A percentile compares a stretch with the other conserved stretches of the same genome.
phyloP scores from a whole-genome alignment of 352 stramenopile species.

The Thalassiosira allenii region DNA sequence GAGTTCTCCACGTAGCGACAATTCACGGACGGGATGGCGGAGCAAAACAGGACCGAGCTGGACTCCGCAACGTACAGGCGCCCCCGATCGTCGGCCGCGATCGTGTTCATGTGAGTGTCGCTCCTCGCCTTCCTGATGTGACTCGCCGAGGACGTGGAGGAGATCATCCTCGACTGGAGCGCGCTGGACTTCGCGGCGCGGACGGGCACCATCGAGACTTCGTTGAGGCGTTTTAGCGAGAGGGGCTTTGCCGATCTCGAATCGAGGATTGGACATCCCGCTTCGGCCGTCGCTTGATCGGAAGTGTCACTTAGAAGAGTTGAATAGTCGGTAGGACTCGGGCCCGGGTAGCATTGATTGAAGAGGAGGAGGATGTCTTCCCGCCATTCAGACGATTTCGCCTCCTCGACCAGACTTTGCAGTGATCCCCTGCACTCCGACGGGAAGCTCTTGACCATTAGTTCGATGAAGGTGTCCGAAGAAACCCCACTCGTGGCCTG shows the following conservation, averaged over 20 bases:
- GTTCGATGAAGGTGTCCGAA: conserved; percentile 40
- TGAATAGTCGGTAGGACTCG: conserved; percentile 19
- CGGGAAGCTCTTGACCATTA: conserved; percentile 41
- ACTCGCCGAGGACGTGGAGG: conserved; percentile 42
- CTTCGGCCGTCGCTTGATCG: not conserved
- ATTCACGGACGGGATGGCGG: conserved; percentile 61
- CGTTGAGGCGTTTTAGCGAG: conserved; percentile 39
- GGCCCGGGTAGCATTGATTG: conserved; percentile 37
- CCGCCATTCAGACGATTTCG: conserved; percentile 54
- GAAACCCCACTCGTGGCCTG: not conserved
- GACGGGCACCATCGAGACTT: conserved; percentile 59
- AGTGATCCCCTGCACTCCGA: conserved; percentile 50
- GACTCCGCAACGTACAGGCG: conserved; percentile 75
- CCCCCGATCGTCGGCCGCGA: conserved; percentile 76
- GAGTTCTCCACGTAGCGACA: conserved; percentile 54
- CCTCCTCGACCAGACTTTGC: conserved; percentile 44
- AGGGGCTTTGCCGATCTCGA: conserved; percentile 54
- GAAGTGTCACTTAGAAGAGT: conserved; percentile 26
- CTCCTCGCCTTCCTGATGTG: conserved; percentile 57
- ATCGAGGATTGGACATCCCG: conserved; percentile 41
- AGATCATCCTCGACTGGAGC: conserved; percentile 65
- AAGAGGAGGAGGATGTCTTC: conserved; percentile 56
- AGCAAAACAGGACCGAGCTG: conserved; percentile 76
- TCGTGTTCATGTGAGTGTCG: conserved; percentile 47
- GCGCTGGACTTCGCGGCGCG: conserved; percentile 60